Evolutionary conservation across 306 rosid genomes (phyloP).

Genomic region (Argentina anserina): DNA sequence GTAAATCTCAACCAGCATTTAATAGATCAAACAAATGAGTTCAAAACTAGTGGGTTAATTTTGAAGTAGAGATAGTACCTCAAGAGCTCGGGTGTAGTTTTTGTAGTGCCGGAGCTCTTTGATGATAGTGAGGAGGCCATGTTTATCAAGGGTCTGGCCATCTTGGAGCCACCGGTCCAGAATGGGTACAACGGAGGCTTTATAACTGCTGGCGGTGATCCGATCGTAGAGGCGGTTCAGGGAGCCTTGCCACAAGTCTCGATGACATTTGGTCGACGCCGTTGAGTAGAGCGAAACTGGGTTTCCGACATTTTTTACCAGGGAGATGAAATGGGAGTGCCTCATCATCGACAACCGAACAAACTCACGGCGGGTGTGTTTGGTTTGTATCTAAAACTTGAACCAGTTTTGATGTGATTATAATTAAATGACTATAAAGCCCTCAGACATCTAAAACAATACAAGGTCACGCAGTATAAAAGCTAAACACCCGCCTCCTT

Average conservation of each 20-base stretch:
- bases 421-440: neutral
- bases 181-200: conserved; percentile 3
- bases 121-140: neutral
- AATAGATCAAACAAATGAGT: too few species aligned
- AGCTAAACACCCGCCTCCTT: neutral
- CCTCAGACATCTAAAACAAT: neutral
- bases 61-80: too few species aligned
- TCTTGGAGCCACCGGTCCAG: conserved; percentile 21
- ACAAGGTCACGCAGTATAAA: neutral
- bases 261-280: neutral
- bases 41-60: too few species aligned
- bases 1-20: too few species aligned
- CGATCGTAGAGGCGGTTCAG: neutral
- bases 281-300: conserved; percentile 10
- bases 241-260: neutral
- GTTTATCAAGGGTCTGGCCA: neutral
- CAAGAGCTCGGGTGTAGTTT: conserved; percentile 21
- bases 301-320: too few species aligned
- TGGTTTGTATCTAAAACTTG: too few species aligned
- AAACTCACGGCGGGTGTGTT: too few species aligned
- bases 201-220: neutral
- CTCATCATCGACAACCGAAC: neutral
- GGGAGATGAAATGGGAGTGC: neutral
- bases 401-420: too few species aligned
- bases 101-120: conserved; percentile 14